Conservation (phyloP, 2,329 filamentous ascomycete genomes). For the Fusarium austroafricanum region DNA sequence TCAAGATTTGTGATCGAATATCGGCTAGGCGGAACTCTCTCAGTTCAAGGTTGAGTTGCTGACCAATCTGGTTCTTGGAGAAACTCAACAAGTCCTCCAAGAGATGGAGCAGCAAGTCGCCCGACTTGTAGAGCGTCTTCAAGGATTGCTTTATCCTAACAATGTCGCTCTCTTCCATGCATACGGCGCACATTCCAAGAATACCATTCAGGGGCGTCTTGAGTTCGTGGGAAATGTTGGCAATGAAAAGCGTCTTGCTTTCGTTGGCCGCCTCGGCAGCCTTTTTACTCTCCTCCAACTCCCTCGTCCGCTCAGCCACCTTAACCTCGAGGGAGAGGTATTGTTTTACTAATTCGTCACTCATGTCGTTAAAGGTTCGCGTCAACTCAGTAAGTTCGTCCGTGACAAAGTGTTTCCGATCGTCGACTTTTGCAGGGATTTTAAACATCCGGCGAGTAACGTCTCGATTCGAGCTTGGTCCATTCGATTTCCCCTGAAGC, state of each 20-base stretch:
- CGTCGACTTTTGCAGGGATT: conserved; percentile 84
- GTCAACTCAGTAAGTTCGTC: conserved; percentile 90
- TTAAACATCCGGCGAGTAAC: conserved; percentile 72
- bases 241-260: conserved; percentile 97
- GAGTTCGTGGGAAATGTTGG: conserved; percentile 88
- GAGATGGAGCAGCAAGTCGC: conserved; percentile 84
- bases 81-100: conserved; percentile 92
- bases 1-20: conserved; percentile 81
- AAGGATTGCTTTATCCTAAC: conserved; percentile 82
- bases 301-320: conserved; percentile 82
- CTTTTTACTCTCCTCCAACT: conserved; percentile 90
- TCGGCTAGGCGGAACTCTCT: conserved; percentile 88
- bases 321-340: conserved; percentile 87
- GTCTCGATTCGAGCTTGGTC: conserved; percentile 52
- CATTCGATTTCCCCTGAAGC: conserved; percentile 50
- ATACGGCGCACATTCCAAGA: conserved; percentile 91
- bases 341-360: conserved; percentile 87
- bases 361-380: conserved; percentile 92
- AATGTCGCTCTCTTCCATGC: conserved; percentile 90
- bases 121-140: conserved; percentile 80
- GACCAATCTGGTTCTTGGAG: conserved; percentile 93
- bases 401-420: conserved; percentile 78
- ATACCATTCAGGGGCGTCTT: conserved; percentile 97
- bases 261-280: conserved; percentile 95
- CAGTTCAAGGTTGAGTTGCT: conserved; percentile 83